Evolutionary conservation across 768 basidiomycete species (phyloP), one percentile per base, ranked within the genome.

Genomic region (Russula vinacea): DNA sequence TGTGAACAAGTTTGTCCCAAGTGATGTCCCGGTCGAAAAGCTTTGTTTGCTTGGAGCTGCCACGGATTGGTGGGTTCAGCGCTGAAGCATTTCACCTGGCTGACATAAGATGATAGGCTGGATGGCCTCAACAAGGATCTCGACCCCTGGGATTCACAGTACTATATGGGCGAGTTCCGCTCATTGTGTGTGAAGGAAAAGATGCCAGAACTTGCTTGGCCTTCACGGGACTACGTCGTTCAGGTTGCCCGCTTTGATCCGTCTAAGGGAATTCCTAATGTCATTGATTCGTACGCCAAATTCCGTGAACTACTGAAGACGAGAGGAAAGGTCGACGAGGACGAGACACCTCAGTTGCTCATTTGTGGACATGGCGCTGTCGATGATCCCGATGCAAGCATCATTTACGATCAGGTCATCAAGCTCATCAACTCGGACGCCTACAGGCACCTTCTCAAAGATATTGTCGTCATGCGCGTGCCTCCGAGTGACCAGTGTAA

Each of bases 241-340:
- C 95, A 98, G 74, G 78, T 98, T 64, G 94, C 94, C n/a, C 88
- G 94, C 33, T 98, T 97, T 76, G 94, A 97, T 74, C 94, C 93
- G 58, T 80, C 88, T 24, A 83, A 84, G 82, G 92, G 93, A 76
- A 89, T 89, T 67, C 88, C 88, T 62, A 82, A 87, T 72, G 89
- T 92, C 74, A 83, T 93, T 74, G 91, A 92, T 71, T 92, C 92
- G 16, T 98, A 96, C 73, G 81, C 84, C 66, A 85, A 86, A 73
- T 88, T 96, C 83, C 85, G 94, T 70, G 78, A 82, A 65, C 78
- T 87, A 29, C 80, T 93, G 66, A 56, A 44, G 45, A 75, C 76
- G 62, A 72, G 74, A 57, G 77, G 78, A 24, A 77, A 78, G 32
- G 76, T 81, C 7, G 70, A 82, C 54, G 70, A 68, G 14, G 78